Evolutionary conservation across 164 flowering plant species (phyloP).

Genomic region (Brasenia schreberi): DNA sequence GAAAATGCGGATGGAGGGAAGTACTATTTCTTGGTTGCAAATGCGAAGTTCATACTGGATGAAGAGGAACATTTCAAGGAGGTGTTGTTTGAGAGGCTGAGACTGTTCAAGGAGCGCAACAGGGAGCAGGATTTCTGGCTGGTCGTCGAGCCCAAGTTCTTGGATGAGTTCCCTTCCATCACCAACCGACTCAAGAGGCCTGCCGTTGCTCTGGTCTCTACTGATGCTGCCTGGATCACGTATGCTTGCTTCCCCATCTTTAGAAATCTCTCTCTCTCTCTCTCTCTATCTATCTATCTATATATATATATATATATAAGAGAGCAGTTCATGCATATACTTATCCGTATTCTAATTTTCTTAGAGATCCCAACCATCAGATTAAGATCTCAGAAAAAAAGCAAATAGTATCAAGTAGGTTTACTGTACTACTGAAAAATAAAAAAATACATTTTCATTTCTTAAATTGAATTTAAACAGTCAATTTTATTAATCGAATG

Average conservation of each 20-base stretch:
- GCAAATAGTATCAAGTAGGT: no score
- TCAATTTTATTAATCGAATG: no score
- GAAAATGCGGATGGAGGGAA: conserved; percentile 13
- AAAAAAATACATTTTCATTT: no score
- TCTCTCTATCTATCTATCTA: not conserved
- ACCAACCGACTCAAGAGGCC: conserved; percentile 69
- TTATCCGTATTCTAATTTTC: no score
- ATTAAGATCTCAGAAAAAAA: no score
- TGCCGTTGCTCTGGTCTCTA: conserved; percentile 94
- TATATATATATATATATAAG: no score
- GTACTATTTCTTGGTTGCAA: conserved; percentile 80
- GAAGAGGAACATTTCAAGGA: conserved; percentile 97
- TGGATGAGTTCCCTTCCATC: conserved; percentile 76
- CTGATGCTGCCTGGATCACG: conserved; percentile 93
- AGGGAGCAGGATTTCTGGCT: conserved; percentile 91
- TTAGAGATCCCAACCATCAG: no score
- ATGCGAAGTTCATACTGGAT: conserved; percentile 95
- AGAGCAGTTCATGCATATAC: no score
- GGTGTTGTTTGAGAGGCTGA: conserved; percentile 60
- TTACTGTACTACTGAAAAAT: no score
- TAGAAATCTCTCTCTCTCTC: no score
- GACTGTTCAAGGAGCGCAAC: conserved; percentile 46
- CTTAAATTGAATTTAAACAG: no score
- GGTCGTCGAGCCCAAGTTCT: conserved; percentile 86
- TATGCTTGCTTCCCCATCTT: conserved; percentile 15